A percentile compares a stretch with the other conserved stretches of the same genome.
Evolutionary conservation across 108 stramenopile genomes (phyloP).

Genomic region (Cyclotella atomus): DNA sequence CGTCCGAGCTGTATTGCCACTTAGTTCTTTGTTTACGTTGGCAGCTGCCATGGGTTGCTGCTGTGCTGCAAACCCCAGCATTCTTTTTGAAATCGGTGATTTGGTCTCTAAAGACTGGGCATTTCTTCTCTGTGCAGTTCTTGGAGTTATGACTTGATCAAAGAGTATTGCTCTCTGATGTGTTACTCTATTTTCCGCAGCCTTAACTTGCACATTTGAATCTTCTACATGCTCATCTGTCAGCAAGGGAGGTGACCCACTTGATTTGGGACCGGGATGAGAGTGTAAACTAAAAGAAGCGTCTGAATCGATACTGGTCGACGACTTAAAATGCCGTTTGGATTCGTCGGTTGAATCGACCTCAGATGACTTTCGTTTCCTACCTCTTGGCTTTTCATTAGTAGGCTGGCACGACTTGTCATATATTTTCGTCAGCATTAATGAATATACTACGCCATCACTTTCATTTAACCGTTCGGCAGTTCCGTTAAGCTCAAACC

Average conservation of each 20-base stretch:
- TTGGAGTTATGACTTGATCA: too few relatives aligned
- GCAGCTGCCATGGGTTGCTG: too few relatives aligned
- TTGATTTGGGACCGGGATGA: neutral
- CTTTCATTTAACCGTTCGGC: neutral
- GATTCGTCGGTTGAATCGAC: too few relatives aligned
- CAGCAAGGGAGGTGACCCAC: neutral
- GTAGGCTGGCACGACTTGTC: neutral
- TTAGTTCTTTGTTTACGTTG: constrained; percentile 1
- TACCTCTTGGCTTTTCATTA: neutral
- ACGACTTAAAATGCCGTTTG: neutral
- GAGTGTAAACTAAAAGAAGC: neutral
- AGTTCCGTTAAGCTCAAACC: constrained; percentile 16
- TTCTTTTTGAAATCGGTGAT: too few relatives aligned
- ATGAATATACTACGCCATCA: neutral
- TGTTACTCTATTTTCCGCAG: too few relatives aligned
- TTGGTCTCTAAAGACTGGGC: too few relatives aligned
- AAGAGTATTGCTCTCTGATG: too few relatives aligned
- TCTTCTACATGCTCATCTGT: neutral
- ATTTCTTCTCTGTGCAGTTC: too few relatives aligned
- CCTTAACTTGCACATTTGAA: too few relatives aligned
- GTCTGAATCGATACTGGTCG: neutral
- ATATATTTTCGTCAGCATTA: neutral
- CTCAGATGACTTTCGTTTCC: neutral
- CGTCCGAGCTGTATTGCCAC: too few relatives aligned
- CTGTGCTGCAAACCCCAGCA: too few relatives aligned